Evolutionary conservation across 352 stramenopile genomes (phyloP), one percentile per base, ranked within the genome.

Genomic region (Pythium dissimile): DNA sequence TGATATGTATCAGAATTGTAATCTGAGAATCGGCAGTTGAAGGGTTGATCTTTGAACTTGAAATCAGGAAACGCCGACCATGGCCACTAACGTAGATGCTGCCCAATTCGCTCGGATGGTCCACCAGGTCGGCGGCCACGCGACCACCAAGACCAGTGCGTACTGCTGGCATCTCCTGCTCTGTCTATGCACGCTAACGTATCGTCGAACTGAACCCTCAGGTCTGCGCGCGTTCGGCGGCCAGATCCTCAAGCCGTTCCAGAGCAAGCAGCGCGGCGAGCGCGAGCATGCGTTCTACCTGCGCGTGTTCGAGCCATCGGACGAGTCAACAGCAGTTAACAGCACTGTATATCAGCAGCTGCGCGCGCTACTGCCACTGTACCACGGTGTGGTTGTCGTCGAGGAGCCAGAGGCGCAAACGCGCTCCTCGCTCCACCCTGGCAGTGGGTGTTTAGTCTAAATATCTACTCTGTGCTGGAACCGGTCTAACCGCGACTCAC

Each of bases 221-320:
- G 83, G 80, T 61, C 53, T 94, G 34, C 87, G 86, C 38, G 56
- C 81, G 28, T 62, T 74, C 48, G 69, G 71, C n/a, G 86, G 77
- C 0, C 73, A 75, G 46, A 85, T 95, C 55, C 70, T 91, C 41
- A 96, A 96, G 62, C 86, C 84, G 8, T 96, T 94, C 59, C 86
- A 96, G 62, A 88, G 69, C 62, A 90, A 88, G 47, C 70, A 71
- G 43, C 72, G 86, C 20, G 86, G 86, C 11, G 73, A 91, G 59
- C 75, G 70, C 42, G 86, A 96, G 53, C 52, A 78, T 32, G 74
- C 72, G 39, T 94, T 96, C 59, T 96, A 96, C 60, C 65, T 86
- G 57, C 69, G 64, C 32, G 69, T 92, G 13, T 88, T 88, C 47
- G 44, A 37, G 4, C n/a, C n/a, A n/a, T 51, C 24, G 2, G 44